Evolutionary conservation across 2,329 filamentous ascomycete genomes (phyloP).

Genomic region (Plectosphaerella sp.): DNA sequence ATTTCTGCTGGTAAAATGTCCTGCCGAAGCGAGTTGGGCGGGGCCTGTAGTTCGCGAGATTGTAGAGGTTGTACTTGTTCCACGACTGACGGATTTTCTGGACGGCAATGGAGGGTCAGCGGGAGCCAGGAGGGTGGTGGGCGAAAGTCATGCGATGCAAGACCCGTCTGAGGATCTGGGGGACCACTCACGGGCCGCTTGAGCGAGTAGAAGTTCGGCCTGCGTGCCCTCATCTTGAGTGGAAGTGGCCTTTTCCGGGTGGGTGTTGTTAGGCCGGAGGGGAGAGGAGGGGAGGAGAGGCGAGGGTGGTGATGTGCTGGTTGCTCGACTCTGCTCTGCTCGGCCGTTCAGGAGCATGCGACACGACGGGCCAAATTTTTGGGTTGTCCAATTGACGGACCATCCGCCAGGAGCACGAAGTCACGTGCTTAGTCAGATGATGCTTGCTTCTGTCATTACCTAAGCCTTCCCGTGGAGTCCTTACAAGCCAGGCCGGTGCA

Average conservation of each 20-base stretch:
- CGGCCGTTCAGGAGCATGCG: slow-evolving; percentile 6
- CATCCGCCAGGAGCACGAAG: too few relatives aligned
- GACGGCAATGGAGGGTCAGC: background rate
- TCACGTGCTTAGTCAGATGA: too few relatives aligned
- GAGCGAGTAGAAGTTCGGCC: slow-evolving; percentile 63
- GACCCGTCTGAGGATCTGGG: slow-evolving; percentile 1
- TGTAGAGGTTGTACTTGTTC: slow-evolving; percentile 97
- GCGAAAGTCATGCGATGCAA: background rate
- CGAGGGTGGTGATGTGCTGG: background rate
- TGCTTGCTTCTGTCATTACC: too few relatives aligned
- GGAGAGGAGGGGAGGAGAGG: background rate
- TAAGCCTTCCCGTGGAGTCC: too few relatives aligned
- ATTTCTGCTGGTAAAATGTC: slow-evolving; percentile 99
- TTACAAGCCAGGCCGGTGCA: too few relatives aligned
- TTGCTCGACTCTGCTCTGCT: background rate
- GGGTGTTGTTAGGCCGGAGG: slow-evolving; percentile 2
- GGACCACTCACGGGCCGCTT: slow-evolving; percentile 54
- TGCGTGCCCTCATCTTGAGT: slow-evolving; percentile 44
- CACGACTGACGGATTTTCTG: slow-evolving; percentile 94
- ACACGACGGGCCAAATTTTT: slow-evolving; percentile 11
- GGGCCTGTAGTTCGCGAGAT: slow-evolving; percentile 56
- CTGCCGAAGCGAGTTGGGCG: slow-evolving; percentile 35
- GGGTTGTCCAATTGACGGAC: slow-evolving; percentile 1
- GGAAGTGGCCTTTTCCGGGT: slow-evolving; percentile 16
- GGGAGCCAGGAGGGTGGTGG: background rate